A percentile compares a stretch with the other conserved stretches of the same genome.
Evolutionary conservation across 2,329 filamentous ascomycete genomes (phyloP).

Genomic region (Penicillium corylophilum): DNA sequence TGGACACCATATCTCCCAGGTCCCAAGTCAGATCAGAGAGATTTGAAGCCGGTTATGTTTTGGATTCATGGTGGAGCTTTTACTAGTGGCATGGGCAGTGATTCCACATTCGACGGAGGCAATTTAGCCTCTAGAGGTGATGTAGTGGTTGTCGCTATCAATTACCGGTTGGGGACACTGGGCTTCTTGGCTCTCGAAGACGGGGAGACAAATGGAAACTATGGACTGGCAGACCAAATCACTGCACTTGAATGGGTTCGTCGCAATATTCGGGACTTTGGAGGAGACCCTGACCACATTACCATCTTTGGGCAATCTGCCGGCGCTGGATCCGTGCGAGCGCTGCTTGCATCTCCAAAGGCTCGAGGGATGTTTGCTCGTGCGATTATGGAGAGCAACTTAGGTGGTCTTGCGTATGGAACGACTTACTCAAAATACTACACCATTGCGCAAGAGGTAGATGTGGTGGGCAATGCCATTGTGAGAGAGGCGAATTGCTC

Average conservation of each 20-base stretch:
- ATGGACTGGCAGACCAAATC: constrained; percentile 53
- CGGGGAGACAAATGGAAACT: constrained; percentile 56
- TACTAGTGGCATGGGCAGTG: constrained; percentile 46
- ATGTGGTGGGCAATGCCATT: constrained; percentile 51
- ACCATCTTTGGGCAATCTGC: constrained; percentile 51
- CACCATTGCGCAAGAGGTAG: constrained; percentile 54
- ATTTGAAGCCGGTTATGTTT: constrained; percentile 51
- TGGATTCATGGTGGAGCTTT: constrained; percentile 60
- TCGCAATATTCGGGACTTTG: constrained; percentile 48
- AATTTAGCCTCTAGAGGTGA: constrained; percentile 60
- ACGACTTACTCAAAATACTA: constrained; percentile 60
- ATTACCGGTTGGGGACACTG: constrained; percentile 59
- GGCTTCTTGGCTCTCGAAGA: constrained; percentile 60
- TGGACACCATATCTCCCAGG: constrained; percentile 45
- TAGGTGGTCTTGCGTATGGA: constrained; percentile 59
- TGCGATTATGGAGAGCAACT: constrained; percentile 39
- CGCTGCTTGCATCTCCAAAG: constrained; percentile 43
- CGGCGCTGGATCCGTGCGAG: constrained; percentile 57
- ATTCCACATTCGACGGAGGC: constrained; percentile 49
- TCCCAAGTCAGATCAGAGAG: constrained; percentile 26
- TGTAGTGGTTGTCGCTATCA: constrained; percentile 59
- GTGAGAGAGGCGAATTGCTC: constrained; percentile 55
- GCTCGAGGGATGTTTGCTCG: constrained; percentile 18
- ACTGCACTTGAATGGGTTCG: constrained; percentile 51
- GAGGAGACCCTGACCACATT: constrained; percentile 48